phyloP scores from a whole-genome alignment of 2,329 filamentous ascomycete species.

The Ophiocordyceps camponoti-rufipedis region DNA sequence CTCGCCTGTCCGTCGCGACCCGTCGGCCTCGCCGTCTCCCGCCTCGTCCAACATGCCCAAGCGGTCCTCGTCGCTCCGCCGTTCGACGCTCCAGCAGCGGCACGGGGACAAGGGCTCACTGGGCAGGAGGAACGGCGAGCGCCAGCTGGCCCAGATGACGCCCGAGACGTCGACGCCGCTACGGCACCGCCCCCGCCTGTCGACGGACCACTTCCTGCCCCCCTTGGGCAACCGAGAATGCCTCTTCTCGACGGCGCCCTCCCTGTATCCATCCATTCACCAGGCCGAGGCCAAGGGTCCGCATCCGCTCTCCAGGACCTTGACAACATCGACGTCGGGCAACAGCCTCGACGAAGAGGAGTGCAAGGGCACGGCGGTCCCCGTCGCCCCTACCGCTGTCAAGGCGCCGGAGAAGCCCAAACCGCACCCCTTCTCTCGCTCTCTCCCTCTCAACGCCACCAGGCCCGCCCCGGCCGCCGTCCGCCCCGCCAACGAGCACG shows the following conservation, averaged over 20 bases:
- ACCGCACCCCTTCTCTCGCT: slow-evolving; percentile 18
- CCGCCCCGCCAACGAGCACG: slow-evolving; percentile 12
- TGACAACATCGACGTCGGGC: slow-evolving; percentile 73
- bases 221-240: slow-evolving; percentile 42
- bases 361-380: slow-evolving; percentile 10
- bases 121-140: slow-evolving; percentile 39
- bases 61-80: slow-evolving; percentile 60
- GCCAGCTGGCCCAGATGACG: slow-evolving; percentile 30
- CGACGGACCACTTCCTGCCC: slow-evolving; percentile 60
- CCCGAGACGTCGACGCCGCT: slow-evolving; percentile 37
- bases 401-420: slow-evolving; percentile 10
- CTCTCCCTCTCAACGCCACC: slow-evolving; percentile 19
- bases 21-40: slow-evolving; percentile 25
- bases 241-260: slow-evolving; percentile 38
- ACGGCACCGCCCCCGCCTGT: slow-evolving; percentile 54
- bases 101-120: slow-evolving; percentile 49
- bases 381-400: not conserved
- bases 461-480: slow-evolving; percentile 9
- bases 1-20: slow-evolving; percentile 17
- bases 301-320: slow-evolving; percentile 71
- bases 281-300: slow-evolving; percentile 22
- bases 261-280: slow-evolving; percentile 35
- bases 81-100: slow-evolving; percentile 76
- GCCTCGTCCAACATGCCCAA: slow-evolving; percentile 36
- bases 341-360: slow-evolving; percentile 62